Base-by-base conservation (phyloP, 148 eudicot species). In the Chenopodium suecicum region DNA sequence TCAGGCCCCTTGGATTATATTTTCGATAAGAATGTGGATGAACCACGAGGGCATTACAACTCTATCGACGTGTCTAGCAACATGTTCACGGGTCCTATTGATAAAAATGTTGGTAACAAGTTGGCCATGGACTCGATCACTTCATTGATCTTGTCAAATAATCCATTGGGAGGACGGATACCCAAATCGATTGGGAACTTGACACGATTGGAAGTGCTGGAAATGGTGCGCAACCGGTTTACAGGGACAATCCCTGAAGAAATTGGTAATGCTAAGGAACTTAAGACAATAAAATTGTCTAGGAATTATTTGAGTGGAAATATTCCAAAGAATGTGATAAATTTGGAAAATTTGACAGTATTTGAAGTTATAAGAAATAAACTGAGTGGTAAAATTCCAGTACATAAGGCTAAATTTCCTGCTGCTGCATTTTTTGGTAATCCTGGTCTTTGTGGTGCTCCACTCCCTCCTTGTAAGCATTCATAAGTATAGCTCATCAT, bases 381-480 rank as follows among this genome's bases (percentile, higher is more conserved):
- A 41, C 70, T 94, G 23, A 94, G 84, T 12, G 95, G 97, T 41
- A 82, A 41, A 50, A 94, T 94, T 56, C 98, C 97, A 12, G 7
- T 77, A 0, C 97, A 93, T 74, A 89, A 82, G 54, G 80, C 83
- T 2, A 48, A 4, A 11, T 19, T 93, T 47, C 92, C 95, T 8
- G 89, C 76, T 44, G 85, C 90, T 46, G 83, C 85, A 7, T 94
- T 94, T 80, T 1, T 48, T 67, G 91, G 87, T 7, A 94, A 94
- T 85, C 84, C 86, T 3, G 97, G 92, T 0, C 86, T 93, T 70
- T 93, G 98, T 83, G 98, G 91, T 74, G 47, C 90, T 72, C 98
- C 98, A 34, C 93, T 94, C 12, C 87, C 94, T 64, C 86, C 89
- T 31, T 92, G 98, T 80, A 88, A 90, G 71, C 73, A 80, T 9